These are phyloP conservation scores for Rhizophlyctis rosea DNA, from an alignment of 192 early-diverging fungal species.

Conservation along the genomic window DNA sequence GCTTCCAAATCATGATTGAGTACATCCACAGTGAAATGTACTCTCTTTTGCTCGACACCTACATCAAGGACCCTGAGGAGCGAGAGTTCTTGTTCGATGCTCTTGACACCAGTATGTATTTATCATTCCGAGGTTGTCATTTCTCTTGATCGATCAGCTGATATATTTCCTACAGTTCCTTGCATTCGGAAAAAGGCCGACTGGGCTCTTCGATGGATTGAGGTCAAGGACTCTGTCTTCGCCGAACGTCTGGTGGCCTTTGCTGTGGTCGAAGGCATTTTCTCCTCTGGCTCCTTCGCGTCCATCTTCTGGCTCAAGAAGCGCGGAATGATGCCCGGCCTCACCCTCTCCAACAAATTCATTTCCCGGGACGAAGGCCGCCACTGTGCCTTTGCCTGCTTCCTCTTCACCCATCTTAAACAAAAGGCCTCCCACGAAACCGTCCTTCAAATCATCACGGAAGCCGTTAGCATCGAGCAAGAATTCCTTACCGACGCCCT, in stretches of 20 bases:
- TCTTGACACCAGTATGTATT: slow-evolving; percentile 84
- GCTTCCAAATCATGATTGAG: slow-evolving; percentile 97
- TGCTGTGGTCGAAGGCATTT: slow-evolving; percentile 97
- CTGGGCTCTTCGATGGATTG: slow-evolving; percentile 95
- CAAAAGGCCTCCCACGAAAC: slow-evolving; percentile 65
- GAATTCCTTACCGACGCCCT: slow-evolving; percentile 94
- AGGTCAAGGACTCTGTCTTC: slow-evolving; percentile 74
- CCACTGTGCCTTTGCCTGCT: slow-evolving; percentile 96
- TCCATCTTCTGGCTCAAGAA: slow-evolving; percentile 99
- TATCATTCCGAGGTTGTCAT: slow-evolving; percentile 86
- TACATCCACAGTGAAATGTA: slow-evolving; percentile 95
- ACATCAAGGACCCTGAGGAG: slow-evolving; percentile 84
- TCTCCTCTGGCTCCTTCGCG: slow-evolving; percentile 96
- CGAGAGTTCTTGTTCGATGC: slow-evolving; percentile 87
- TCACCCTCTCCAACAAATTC: slow-evolving; percentile 97
- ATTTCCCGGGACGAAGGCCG: slow-evolving; percentile 97
- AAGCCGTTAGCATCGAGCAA: slow-evolving; percentile 93
- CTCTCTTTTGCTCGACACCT: slow-evolving; percentile 84
- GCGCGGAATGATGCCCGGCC: slow-evolving; percentile 94
- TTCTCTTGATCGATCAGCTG: slow-evolving; percentile 81
- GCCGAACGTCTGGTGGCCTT: slow-evolving; percentile 92
- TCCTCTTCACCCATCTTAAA: slow-evolving; percentile 80
- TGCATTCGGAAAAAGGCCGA: slow-evolving; percentile 95
- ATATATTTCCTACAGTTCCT: slow-evolving; percentile 80
- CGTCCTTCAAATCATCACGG: slow-evolving; percentile 68